These are phyloP conservation scores for Pseudocercospora vitis DNA, from an alignment of 2,329 filamentous ascomycete species.

Conservation along the genomic window DNA sequence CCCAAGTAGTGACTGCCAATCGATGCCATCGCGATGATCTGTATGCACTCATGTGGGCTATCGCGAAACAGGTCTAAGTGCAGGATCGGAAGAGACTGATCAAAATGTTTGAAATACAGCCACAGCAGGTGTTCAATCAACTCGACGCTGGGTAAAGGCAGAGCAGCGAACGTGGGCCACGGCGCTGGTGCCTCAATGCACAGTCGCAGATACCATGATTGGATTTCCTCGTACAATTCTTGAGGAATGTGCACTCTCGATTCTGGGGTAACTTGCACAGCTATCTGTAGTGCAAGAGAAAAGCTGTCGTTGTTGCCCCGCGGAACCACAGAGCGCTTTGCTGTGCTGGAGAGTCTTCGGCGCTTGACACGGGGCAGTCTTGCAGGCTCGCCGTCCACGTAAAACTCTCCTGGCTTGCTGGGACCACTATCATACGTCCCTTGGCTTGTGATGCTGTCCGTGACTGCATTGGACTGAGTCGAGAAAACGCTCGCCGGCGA, in stretches of 20 bases:
- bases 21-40: constrained; percentile 33
- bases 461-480: constrained; percentile 9
- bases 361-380: constrained; percentile 27
- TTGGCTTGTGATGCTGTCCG: constrained; percentile 14
- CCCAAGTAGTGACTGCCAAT: constrained; percentile 32
- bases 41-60: constrained; percentile 23
- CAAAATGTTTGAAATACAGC: constrained; percentile 34
- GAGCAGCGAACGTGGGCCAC: constrained; percentile 24
- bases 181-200: constrained; percentile 13
- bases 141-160: constrained; percentile 28
- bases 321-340: constrained; percentile 1
- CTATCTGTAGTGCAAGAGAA: constrained; percentile 1
- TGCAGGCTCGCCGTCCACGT: constrained; percentile 31
- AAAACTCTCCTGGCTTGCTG: constrained; percentile 24
- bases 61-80: constrained; percentile 28
- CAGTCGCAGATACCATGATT: constrained; percentile 19
- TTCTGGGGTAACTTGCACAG: background rate
- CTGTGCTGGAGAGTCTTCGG: constrained; percentile 15
- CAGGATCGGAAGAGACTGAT: constrained; percentile 35
- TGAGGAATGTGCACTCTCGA: background rate
- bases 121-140: constrained; percentile 30
- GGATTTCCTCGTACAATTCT: constrained; percentile 18
- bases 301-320: background rate
- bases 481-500: constrained; percentile 19
- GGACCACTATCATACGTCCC: constrained; percentile 9